Base-by-base conservation (phyloP, 805 yeast genomes). In the Spathaspora arborariae region DNA sequence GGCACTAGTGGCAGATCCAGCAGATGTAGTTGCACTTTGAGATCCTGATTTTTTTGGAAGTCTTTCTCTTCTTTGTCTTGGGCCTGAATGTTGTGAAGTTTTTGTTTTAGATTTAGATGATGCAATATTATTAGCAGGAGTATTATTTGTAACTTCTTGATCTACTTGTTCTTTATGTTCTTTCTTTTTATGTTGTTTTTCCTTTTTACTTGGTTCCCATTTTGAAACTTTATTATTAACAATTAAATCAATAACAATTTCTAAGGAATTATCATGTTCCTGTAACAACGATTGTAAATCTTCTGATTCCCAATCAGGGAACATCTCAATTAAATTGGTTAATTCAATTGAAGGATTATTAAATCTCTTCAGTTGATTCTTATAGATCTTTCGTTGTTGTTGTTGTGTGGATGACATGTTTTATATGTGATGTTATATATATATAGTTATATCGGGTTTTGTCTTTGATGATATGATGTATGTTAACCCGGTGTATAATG, bases 191-290 rank as follows among this genome's bases (percentile, higher is more conserved):
- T 58, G 56, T 68, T 76, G 74, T 48, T 78, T 79, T 65, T 83
- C 85, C 40, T 86, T 86, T 67, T 83, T 84, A 52, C 88, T 96
- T 57, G 91, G 94, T 62, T 89, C 97, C 97, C 98, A 92, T 67
- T 86, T 88, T 55, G 85, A 78, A 34, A 88, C 95, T 58, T 86
- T 85, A 54, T 96, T 96, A 51, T 89, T 87, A 47, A 95, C 84
- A 67, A 94, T 91, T 65, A 89, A 84, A 60, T 85, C 91, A 53
- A 88, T 84, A 53, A 94, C 88, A 39, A 79, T 76, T 61, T 85
- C 95, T 55, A 90, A 74, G 62, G 86, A 90, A 52, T 82, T 75
- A 75, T 56, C 64, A 58, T 84, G 79, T 67, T 94, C 98, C 48
- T 75, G 74, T 56, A 91, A 81, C 49, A 89, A 81, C 45, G 84